Percentiles rank a stretch among this genome's conserved stretches.
These are phyloP conservation scores for Sphenostylis stenocarpa DNA, from an alignment of 306 rosid genomes.

Conservation along the genomic window DNA sequence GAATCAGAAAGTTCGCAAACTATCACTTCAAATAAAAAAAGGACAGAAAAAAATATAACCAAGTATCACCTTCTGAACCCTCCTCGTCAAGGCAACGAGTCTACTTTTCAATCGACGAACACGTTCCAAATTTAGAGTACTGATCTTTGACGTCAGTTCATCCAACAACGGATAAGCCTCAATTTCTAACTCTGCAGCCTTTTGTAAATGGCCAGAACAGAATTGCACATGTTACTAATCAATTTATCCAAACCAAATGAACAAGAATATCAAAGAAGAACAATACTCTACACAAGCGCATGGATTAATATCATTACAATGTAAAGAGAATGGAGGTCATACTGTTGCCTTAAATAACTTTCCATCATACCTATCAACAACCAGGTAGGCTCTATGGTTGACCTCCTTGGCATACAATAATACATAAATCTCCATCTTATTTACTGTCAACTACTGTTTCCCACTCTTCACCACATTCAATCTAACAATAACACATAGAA, in stretches of 20 bases:
- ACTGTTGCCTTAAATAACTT: conserved; percentile 1
- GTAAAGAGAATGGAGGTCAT: not conserved
- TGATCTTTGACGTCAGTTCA: conserved; percentile 94
- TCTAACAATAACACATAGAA: conserved; percentile 9
- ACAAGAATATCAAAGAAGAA: conserved; percentile 23
- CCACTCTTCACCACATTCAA: not conserved
- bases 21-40: conserved; percentile 10
- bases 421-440: not conserved
- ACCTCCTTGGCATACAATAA: not conserved
- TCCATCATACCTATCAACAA: not conserved
- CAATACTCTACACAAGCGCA: not conserved
- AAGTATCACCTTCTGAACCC: conserved; percentile 90
- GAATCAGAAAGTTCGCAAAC: conserved; percentile 3
- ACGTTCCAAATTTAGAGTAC: conserved; percentile 97
- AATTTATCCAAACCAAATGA: conserved; percentile 26
- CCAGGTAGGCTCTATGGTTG: not conserved
- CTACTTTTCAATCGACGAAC: conserved; percentile 96
- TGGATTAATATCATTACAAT: conserved; percentile 14
- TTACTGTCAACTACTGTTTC: not conserved
- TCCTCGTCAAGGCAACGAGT: conserved; percentile 95
- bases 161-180: conserved; percentile 95
- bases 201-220: conserved; percentile 35
- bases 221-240: conserved; percentile 35
- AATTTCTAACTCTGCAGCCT: conserved; percentile 97
- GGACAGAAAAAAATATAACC: conserved; percentile 30